Base-by-base conservation (phyloP, 2,329 filamentous ascomycete species). In the Cercospora sp. region DNA sequence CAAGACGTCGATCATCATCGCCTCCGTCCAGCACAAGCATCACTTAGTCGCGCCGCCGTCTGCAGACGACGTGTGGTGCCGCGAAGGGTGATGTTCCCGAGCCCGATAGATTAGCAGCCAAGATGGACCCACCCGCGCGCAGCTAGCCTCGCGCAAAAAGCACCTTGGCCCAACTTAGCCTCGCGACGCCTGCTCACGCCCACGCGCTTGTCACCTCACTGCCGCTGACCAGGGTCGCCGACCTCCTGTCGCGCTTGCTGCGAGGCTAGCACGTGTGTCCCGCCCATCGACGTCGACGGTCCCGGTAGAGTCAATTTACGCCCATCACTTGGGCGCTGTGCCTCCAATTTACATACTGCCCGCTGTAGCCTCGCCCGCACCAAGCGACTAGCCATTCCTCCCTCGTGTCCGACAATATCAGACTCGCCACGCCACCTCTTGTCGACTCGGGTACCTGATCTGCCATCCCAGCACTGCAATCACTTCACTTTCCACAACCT, bases 21-120 rank as follows among this genome's bases (percentile, higher is more conserved):
- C 61, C 59, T 62, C 57, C 64, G 59, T 65, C 66, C 59, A 40
- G 61, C 48, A 57, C 30, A 9, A 55, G 30, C 26, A n/a, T 12
- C 48, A 18, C 13, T 51, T 40, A 28, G 48, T 23, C 40, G 26
- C 18, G 60, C 42, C 28, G 20, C 40, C 42, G 18, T 51, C 3
- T 26, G 30, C 62, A 40, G 62, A 23, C 62, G 51, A 57, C 62
- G 65, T 67, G 30, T 57, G 48, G 48, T 58, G 62, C 64, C 69
- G 66, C 68, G 69, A 72, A 71, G 59, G 69, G 72, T 69, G 62
- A 64, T 71, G 68, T 66, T 73, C 69, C 73, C 69, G 73, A 66
- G 48, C 57, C 66, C 69, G 68, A 74, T 74, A 74, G 74, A 76
- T 76, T 74, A 71, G 67, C 75, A 70, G 68, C 74, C 70, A 73